A percentile compares a stretch with the other conserved stretches of the same genome.
Conservation (phyloP, 129 eudicot species). For the Oenanthe sinensis region DNA sequence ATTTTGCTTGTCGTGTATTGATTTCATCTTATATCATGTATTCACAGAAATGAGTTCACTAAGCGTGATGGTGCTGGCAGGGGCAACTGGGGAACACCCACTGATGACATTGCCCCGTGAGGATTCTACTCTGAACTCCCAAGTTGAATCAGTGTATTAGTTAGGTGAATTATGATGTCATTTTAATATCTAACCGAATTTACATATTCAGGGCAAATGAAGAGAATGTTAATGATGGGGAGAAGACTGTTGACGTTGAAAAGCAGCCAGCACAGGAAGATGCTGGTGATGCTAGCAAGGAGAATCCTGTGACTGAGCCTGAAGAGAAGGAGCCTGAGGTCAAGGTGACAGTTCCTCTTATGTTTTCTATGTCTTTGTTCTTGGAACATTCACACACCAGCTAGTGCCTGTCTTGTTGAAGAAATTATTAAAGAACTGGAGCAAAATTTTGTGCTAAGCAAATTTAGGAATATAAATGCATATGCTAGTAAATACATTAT, state of each 20-base stretch:
- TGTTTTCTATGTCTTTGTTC: background rate
- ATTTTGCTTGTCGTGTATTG: background rate
- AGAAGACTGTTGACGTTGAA: conserved; percentile 46
- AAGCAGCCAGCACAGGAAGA: conserved; percentile 46
- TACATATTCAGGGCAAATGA: conserved; percentile 44
- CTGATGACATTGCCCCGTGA: conserved; percentile 58
- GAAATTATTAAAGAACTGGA: background rate
- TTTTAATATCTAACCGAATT: background rate
- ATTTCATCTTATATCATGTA: background rate
- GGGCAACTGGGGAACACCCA: conserved; percentile 82
- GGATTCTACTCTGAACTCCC: background rate
- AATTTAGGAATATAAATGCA: background rate
- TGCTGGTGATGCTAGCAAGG: conserved; percentile 46
- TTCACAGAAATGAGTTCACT: conserved; percentile 38
- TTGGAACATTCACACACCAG: background rate
- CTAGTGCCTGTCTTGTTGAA: background rate
- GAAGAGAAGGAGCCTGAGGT: conserved; percentile 79
- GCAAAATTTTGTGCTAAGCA: background rate
- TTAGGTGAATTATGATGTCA: background rate
- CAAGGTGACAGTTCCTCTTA: conserved; percentile 30
- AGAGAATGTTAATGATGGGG: conserved; percentile 42
- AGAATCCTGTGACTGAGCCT: conserved; percentile 37
- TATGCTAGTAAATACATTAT: background rate
- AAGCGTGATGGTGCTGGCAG: conserved; percentile 93
- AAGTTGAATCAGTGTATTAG: background rate